Evolutionary conservation across 768 basidiomycete genomes (phyloP).

Genomic region (Leccinum fibrillosum): DNA sequence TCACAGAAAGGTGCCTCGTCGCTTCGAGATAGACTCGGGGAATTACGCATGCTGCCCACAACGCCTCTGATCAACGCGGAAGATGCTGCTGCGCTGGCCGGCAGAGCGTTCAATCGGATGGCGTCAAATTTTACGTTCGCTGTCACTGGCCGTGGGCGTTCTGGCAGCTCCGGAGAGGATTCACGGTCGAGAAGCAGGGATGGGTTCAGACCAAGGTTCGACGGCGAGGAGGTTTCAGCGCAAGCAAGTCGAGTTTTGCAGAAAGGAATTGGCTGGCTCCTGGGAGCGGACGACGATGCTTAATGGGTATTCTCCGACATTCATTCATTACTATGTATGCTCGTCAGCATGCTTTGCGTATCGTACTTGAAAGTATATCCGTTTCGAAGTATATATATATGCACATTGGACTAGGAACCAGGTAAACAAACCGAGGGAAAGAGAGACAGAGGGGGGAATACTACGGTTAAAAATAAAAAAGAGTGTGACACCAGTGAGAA

Average conservation of each 20-base stretch:
- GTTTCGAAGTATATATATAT: conserved; percentile 24
- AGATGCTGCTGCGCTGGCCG: conserved; percentile 78
- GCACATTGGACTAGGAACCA: conserved; percentile 23
- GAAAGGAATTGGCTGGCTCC: conserved; percentile 93
- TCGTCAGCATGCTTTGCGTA: conserved; percentile 16
- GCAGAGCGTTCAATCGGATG: conserved; percentile 72
- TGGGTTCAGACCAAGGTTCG: conserved; percentile 40
- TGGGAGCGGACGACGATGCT: conserved; percentile 71
- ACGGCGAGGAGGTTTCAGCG: conserved; percentile 61
- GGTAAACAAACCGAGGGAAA: conserved; percentile 26
- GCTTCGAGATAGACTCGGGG: conserved; percentile 58
- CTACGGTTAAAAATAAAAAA: conserved; percentile 25
- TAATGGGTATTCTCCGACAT: not conserved
- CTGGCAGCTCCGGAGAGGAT: conserved; percentile 19
- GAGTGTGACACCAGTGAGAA: not conserved
- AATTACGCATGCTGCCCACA: conserved; percentile 67
- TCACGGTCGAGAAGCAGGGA: conserved; percentile 36
- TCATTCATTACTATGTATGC: conserved; percentile 12
- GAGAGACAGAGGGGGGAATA: conserved; percentile 11
- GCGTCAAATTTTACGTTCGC: conserved; percentile 75
- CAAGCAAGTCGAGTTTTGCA: conserved; percentile 78
- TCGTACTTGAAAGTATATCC: conserved; percentile 16
- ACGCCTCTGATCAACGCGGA: conserved; percentile 68
- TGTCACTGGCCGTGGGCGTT: conserved; percentile 40
- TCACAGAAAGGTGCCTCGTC: conserved; percentile 45